Base-by-base conservation (phyloP, 148 eudicot genomes). In the Camellia granthamiana region DNA sequence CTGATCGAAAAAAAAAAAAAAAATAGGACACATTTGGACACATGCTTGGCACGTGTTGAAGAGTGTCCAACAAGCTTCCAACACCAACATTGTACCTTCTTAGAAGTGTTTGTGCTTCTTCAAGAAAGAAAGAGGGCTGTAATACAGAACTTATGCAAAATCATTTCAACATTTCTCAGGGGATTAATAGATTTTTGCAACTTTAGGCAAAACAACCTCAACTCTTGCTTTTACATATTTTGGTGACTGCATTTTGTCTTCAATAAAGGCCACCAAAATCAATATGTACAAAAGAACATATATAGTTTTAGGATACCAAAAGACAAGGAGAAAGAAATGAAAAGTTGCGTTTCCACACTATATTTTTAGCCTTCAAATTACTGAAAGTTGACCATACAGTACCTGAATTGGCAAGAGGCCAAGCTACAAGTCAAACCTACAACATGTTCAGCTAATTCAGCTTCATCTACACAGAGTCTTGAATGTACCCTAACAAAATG, bases 401-500 rank as follows among this genome's bases (percentile, higher is more conserved):
- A 93, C 97, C 98, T 91, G 81, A 88, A 91, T 66, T 86, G 91
- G 79, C 99, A 96, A 85, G 90, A 89, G 58, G 94, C 99, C 73
- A 96, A 92, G 88, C 95, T 96, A 77, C 85, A 81, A 67, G 98
- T 96, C 86, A 96, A 80, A 63, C 98, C 92, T 77, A 86, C 92
- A 76, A 93, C 91, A 89, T 96, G 99, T 78, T 96, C 99, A 75
- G 99, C 98, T 83, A 96, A 79, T 85, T 96, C 99, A 83, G 92
- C 91, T 83, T 93, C 99, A 87, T 96, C 99, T 52, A 77, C 82
- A 80, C 99, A 96, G 73, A 83, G 90, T 77, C 99, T 90, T 58
- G 95, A 85, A 83, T 91, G 99, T 72, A 93, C 97, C 77, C 88
- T 84, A 67, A 70, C 80, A 86, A 88, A 93, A 75, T 93, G 91